Conservation (phyloP, 2,329 filamentous ascomycete species). For the Lizonia empirigonia region DNA sequence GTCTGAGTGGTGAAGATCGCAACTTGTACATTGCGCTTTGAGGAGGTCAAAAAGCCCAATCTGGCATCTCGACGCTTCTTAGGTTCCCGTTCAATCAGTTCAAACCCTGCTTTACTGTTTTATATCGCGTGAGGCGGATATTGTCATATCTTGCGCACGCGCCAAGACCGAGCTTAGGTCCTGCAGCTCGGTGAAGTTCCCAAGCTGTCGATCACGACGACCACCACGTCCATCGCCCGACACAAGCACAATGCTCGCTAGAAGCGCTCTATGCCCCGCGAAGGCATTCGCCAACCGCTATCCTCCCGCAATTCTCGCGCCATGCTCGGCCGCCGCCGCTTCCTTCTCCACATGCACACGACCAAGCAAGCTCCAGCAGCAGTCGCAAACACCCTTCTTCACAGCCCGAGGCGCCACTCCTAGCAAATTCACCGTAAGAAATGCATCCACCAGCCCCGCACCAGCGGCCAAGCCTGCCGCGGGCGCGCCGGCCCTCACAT, state of each 20-base stretch:
- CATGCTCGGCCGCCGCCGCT: conserved; percentile 29
- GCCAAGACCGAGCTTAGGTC: conserved; percentile 18
- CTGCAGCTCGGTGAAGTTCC: conserved; percentile 8
- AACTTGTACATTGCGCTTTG: not conserved
- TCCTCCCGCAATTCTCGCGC: conserved; percentile 34
- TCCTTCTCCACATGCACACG: conserved; percentile 39
- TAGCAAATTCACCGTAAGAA: conserved; percentile 22
- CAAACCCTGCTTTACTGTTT: no score
- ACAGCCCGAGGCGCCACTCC: conserved; percentile 13
- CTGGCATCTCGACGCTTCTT: no score
- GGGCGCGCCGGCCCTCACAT: conserved; percentile 55
- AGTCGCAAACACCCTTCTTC: conserved; percentile 21
- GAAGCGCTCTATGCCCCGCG: conserved; percentile 40
- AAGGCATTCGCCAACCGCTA: conserved; percentile 38
- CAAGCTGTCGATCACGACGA: not conserved
- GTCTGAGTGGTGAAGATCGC: conserved; percentile 4
- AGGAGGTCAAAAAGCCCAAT: not conserved
- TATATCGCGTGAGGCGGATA: not conserved
- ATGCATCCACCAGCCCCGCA: conserved; percentile 31
- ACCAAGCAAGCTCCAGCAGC: conserved; percentile 29
- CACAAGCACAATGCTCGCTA: conserved; percentile 36
- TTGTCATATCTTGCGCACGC: not conserved
- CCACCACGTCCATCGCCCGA: conserved; percentile 3
- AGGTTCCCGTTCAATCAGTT: no score
- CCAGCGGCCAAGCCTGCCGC: conserved; percentile 22